Evolutionary conservation across 2,329 filamentous ascomycete species (phyloP).

Genomic region (Stagonosporopsis vannaccii): DNA sequence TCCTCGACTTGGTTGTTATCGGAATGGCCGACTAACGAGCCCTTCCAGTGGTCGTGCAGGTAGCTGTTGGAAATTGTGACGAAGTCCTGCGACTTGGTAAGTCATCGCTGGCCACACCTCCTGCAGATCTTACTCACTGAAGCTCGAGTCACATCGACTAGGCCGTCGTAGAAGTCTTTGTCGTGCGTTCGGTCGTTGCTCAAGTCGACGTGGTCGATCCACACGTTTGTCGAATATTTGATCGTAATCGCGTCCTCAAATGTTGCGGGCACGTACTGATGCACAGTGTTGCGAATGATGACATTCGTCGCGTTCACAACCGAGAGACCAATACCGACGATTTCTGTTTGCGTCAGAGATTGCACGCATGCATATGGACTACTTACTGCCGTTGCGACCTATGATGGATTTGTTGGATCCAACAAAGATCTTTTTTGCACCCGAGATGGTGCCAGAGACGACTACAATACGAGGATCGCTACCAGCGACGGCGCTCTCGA

Average conservation of each 20-base stretch:
- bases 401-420: slow-evolving; percentile 58
- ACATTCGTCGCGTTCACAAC: slow-evolving; percentile 58
- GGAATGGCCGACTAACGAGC: slow-evolving; percentile 63
- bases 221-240: slow-evolving; percentile 59
- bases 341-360: slow-evolving; percentile 21
- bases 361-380: not conserved
- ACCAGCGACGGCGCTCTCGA: slow-evolving; percentile 52
- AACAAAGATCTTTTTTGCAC: slow-evolving; percentile 50
- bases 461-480: slow-evolving; percentile 53
- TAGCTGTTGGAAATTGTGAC: slow-evolving; percentile 61
- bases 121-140: slow-evolving; percentile 12
- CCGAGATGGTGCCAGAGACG: slow-evolving; percentile 53
- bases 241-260: slow-evolving; percentile 59
- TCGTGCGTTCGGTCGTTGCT: slow-evolving; percentile 62
- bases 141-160: slow-evolving; percentile 67
- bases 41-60: slow-evolving; percentile 66
- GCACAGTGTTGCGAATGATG: slow-evolving; percentile 62
- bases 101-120: not conserved
- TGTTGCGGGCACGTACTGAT: slow-evolving; percentile 51
- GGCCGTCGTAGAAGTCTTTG: slow-evolving; percentile 73
- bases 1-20: slow-evolving; percentile 65
- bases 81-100: slow-evolving; percentile 53
- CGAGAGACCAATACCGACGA: slow-evolving; percentile 54
- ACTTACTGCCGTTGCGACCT: slow-evolving; percentile 24
- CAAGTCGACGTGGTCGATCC: slow-evolving; percentile 72